These are phyloP conservation scores for Biscogniauxia mediterranea DNA, from an alignment of 2,329 filamentous ascomycete genomes.

Conservation along the genomic window DNA sequence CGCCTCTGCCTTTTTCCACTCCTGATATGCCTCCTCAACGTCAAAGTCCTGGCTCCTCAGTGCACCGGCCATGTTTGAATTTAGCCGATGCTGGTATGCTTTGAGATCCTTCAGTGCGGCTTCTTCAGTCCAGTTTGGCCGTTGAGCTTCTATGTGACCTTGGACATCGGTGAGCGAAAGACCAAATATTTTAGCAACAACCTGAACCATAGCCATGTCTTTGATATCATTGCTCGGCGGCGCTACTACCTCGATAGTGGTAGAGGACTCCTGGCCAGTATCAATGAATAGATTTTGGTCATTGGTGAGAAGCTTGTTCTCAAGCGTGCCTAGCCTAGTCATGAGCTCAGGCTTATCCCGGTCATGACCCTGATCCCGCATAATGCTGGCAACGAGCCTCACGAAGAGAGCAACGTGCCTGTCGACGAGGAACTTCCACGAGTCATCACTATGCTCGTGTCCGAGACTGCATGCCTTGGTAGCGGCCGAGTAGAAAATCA, in stretches of 20 bases:
- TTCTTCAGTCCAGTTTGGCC: constrained; percentile 83
- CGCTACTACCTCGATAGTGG: constrained; percentile 75
- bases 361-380: constrained; percentile 82
- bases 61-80: constrained; percentile 73
- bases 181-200: constrained; percentile 83
- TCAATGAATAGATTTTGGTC: constrained; percentile 81
- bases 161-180: constrained; percentile 78
- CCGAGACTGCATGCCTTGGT: constrained; percentile 81
- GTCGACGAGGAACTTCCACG: constrained; percentile 89
- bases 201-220: constrained; percentile 92
- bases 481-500: constrained; percentile 95
- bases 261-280: constrained; percentile 56
- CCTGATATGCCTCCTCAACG: constrained; percentile 79
- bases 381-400: constrained; percentile 73
- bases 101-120: constrained; percentile 90
- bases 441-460: constrained; percentile 74
- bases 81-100: constrained; percentile 85
- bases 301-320: constrained; percentile 90
- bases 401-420: constrained; percentile 94
- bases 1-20: constrained; percentile 88
- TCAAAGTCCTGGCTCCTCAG: constrained; percentile 86
- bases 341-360: constrained; percentile 83
- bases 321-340: constrained; percentile 73
- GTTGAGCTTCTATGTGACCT: constrained; percentile 80
- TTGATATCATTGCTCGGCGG: constrained; percentile 90